Evolutionary conservation across 2,329 filamentous ascomycete species (phyloP).

Genomic region (Arthrocladium fulminans): DNA sequence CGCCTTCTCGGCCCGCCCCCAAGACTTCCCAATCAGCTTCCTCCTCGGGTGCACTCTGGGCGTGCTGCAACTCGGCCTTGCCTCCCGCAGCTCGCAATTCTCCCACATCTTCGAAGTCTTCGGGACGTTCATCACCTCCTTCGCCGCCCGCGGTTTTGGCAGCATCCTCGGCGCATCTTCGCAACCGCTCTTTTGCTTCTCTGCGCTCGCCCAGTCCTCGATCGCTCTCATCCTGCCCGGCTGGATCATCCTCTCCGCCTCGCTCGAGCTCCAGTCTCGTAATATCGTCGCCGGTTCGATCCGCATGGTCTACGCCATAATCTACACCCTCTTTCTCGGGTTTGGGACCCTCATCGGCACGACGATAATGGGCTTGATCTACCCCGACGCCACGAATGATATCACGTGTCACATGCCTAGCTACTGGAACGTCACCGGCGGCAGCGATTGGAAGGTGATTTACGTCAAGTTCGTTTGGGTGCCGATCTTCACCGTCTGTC

Average conservation of each 20-base stretch:
- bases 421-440: constrained; percentile 7
- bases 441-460: constrained; percentile 18
- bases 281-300: constrained; percentile 62
- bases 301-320: constrained; percentile 64
- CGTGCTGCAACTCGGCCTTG: constrained; percentile 62
- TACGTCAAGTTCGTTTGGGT: constrained; percentile 59
- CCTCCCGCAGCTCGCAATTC: constrained; percentile 61
- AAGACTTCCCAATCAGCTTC: constrained; percentile 71
- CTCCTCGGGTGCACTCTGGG: constrained; percentile 66
- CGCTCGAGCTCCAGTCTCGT: constrained; percentile 59
- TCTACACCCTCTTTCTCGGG: constrained; percentile 63
- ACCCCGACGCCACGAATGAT: constrained; percentile 9
- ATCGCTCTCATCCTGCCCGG: constrained; percentile 67
- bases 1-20: constrained; percentile 64
- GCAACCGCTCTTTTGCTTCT: constrained; percentile 56
- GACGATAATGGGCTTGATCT: constrained; percentile 46
- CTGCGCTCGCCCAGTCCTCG: constrained; percentile 59
- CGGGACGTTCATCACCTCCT: constrained; percentile 56
- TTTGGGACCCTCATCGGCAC: constrained; percentile 64
- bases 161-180: constrained; percentile 48
- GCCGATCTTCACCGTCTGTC: constrained; percentile 60
- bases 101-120: constrained; percentile 57
- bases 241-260: constrained; percentile 52
- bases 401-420: constrained; percentile 10
- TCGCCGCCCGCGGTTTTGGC: constrained; percentile 57